A percentile compares a stretch with the other conserved stretches of the same genome.
These are phyloP conservation scores for Trichothecium sympodiale DNA, from an alignment of 2,329 filamentous ascomycete species.

Conservation along the genomic window DNA sequence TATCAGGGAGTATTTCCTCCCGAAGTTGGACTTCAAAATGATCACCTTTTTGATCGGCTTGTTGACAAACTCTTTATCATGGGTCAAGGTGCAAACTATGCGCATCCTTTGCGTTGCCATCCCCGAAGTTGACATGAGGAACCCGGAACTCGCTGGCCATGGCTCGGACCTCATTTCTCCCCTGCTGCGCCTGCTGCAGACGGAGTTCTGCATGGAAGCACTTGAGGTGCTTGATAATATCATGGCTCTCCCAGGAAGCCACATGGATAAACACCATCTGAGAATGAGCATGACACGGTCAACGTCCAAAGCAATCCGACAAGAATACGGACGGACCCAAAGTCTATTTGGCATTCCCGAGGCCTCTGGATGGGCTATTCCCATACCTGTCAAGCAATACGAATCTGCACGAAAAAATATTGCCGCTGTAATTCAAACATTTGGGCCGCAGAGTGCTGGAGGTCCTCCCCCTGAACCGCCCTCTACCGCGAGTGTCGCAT, in stretches of 20 bases:
- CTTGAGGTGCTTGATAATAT: conserved; percentile 88
- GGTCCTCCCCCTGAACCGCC: conserved; percentile 46
- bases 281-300: conserved; percentile 96
- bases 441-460: conserved; percentile 49
- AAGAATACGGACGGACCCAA: conserved; percentile 89
- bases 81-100: conserved; percentile 92
- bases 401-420: conserved; percentile 82
- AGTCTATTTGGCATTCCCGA: conserved; percentile 96
- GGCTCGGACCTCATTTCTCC: conserved; percentile 94
- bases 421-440: conserved; percentile 92
- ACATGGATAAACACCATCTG: conserved; percentile 88
- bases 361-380: conserved; percentile 90
- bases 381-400: conserved; percentile 82
- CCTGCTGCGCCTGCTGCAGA: conserved; percentile 77
- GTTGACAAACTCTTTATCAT: conserved; percentile 76
- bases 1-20: conserved; percentile 68
- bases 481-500: conserved; percentile 79
- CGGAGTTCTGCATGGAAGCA: conserved; percentile 86
- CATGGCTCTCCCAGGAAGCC: conserved; percentile 83
- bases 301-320: conserved; percentile 74
- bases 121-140: conserved; percentile 85
- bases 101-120: conserved; percentile 76
- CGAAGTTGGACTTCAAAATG: conserved; percentile 70
- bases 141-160: conserved; percentile 78
- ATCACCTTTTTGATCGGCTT: conserved; percentile 85